Conservation (phyloP, 306 rosid species). For the Quercus gilva region DNA sequence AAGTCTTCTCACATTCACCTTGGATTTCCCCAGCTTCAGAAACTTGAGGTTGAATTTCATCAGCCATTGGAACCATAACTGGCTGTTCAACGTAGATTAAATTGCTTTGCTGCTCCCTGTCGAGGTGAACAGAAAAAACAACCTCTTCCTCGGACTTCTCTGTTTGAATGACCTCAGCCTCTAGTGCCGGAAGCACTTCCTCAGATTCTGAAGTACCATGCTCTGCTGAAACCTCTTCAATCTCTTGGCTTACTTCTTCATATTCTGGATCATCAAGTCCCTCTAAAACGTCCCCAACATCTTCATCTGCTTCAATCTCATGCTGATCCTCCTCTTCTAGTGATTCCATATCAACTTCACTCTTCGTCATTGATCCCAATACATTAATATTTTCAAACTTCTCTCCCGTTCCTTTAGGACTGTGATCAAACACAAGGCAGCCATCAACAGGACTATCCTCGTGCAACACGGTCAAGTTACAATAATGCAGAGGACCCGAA, state of each 20-base stretch:
- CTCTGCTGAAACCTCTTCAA: conserved; percentile 7
- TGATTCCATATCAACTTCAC: neutral
- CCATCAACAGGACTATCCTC: conserved; percentile 21
- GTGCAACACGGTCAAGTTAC: conserved; percentile 45
- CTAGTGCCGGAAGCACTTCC: conserved; percentile 1
- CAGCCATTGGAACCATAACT: neutral
- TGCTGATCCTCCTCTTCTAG: conserved; percentile 1
- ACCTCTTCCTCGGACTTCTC: conserved; percentile 1
- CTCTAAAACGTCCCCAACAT: neutral
- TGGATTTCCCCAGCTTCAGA: neutral
- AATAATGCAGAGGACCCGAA: conserved; percentile 36
- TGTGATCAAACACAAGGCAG: conserved; percentile 26
- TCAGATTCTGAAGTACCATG: conserved; percentile 1
- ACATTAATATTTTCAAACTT: neutral
- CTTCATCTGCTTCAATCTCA: neutral
- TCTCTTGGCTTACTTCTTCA: neutral
- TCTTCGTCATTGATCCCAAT: neutral
- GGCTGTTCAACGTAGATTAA: neutral
- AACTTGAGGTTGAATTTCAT: neutral
- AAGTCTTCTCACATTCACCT: neutral
- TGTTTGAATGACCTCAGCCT: conserved; percentile 10
- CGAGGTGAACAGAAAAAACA: neutral
- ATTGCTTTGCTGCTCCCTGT: neutral
- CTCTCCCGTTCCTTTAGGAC: conserved; percentile 13
- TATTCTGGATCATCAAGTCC: neutral